phyloP scores from a whole-genome alignment of 768 basidiomycete genomes.

The Pulveroboletus sp. region DNA sequence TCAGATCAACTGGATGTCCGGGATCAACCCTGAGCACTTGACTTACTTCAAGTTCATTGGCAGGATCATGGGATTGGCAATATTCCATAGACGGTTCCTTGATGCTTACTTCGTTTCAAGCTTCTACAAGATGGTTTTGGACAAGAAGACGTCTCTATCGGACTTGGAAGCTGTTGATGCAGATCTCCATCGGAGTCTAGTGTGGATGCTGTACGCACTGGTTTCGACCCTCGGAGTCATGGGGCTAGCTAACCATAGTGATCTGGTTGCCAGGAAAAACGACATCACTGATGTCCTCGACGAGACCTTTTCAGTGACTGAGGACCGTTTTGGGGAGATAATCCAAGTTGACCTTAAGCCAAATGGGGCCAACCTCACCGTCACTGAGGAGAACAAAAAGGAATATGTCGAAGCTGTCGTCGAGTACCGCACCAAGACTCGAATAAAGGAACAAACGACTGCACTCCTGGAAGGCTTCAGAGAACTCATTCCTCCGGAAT shows the following conservation, averaged over 20 bases:
- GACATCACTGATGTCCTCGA: slow-evolving; percentile 73
- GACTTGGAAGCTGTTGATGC: slow-evolving; percentile 71
- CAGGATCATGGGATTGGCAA: slow-evolving; percentile 65
- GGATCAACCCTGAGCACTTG: slow-evolving; percentile 71
- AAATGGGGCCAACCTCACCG: slow-evolving; percentile 54
- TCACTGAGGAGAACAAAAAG: slow-evolving; percentile 74
- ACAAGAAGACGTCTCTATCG: slow-evolving; percentile 52
- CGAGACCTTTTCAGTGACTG: slow-evolving; percentile 66
- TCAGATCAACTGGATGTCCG: slow-evolving; percentile 74
- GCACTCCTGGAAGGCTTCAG: slow-evolving; percentile 84
- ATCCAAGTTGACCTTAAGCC: slow-evolving; percentile 64
- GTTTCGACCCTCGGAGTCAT: not conserved
- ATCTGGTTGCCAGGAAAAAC: slow-evolving; percentile 48
- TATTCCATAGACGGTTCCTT: slow-evolving; percentile 75
- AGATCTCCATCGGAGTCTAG: slow-evolving; percentile 62
- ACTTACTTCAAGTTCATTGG: slow-evolving; percentile 84
- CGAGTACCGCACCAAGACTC: slow-evolving; percentile 75
- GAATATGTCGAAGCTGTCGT: slow-evolving; percentile 78
- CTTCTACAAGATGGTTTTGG: slow-evolving; percentile 76
- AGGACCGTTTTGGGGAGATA: slow-evolving; percentile 73
- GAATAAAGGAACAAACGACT: slow-evolving; percentile 79
- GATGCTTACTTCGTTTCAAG: slow-evolving; percentile 78
- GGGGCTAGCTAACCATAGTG: not conserved
- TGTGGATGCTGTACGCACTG: slow-evolving; percentile 67
- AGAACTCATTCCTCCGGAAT: slow-evolving; percentile 78